These are phyloP conservation scores for Aspergillus neoniger DNA, from an alignment of 2,329 filamentous ascomycete species.

Conservation along the genomic window DNA sequence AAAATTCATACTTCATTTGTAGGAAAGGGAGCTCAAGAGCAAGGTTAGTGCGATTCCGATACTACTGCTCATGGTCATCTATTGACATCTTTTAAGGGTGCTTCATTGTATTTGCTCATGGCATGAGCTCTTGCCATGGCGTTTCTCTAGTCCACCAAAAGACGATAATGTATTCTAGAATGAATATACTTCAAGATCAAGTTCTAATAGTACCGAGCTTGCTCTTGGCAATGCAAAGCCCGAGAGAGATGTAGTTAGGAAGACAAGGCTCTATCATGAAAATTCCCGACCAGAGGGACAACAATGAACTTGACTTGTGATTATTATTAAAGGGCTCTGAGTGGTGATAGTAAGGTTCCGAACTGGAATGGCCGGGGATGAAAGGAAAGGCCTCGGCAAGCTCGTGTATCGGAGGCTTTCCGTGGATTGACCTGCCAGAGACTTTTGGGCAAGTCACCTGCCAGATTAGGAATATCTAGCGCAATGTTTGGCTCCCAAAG, in stretches of 20 bases:
- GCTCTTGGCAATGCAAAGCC: neutral
- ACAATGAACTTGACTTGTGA: neutral
- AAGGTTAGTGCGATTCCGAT: neutral
- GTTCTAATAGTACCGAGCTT: no score
- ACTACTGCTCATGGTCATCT: no score
- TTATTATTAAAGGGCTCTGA: neutral
- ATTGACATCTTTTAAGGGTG: no score
- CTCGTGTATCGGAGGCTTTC: neutral
- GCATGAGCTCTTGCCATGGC: no score
- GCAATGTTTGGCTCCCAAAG: neutral
- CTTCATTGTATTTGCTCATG: no score
- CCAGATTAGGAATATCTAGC: neutral
- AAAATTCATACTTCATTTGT: no score
- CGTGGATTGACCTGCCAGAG: neutral
- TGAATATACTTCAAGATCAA: no score
- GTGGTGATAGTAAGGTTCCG: neutral
- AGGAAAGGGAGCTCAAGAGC: no score
- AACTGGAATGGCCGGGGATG: neutral
- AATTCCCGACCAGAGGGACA: neutral
- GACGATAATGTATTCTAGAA: no score
- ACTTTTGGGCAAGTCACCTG: neutral
- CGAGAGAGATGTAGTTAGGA: neutral
- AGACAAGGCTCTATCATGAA: neutral
- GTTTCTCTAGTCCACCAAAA: no score
- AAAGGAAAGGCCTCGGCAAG: neutral